Percentiles rank a stretch among this genome's conserved stretches.
These are phyloP conservation scores for Penicillium roqueforti DNA, from an alignment of 495 filamentous ascomycete genomes.

Conservation along the genomic window DNA sequence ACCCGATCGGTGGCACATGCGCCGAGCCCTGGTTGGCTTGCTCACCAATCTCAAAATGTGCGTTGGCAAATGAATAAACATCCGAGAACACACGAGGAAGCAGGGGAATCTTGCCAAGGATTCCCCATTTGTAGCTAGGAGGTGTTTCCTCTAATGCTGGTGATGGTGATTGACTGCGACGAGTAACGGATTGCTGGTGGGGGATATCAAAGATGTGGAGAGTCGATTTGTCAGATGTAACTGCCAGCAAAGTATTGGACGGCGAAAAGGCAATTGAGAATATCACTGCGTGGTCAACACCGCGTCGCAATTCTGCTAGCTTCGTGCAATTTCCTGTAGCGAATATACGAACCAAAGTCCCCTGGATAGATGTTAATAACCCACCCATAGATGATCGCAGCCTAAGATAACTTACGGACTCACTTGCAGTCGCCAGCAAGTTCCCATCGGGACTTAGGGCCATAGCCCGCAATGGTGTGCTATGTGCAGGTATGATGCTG, in stretches of 20 bases:
- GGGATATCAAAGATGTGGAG: constrained; percentile 87
- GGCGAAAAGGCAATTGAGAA: constrained; percentile 87
- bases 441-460: constrained; percentile 76
- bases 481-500: constrained; percentile 91
- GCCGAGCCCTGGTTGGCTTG: constrained; percentile 49
- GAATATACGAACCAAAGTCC: constrained; percentile 84
- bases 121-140: constrained; percentile 69
- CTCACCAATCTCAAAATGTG: constrained; percentile 74
- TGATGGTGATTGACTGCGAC: constrained; percentile 35
- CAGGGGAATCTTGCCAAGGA: constrained; percentile 71
- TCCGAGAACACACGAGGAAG: constrained; percentile 80
- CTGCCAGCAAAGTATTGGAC: constrained; percentile 69
- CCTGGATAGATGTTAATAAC: constrained; percentile 42
- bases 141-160: constrained; percentile 42
- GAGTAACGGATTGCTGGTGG: constrained; percentile 29
- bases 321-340: constrained; percentile 71
- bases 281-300: constrained; percentile 81
- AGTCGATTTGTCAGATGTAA: constrained; percentile 95
- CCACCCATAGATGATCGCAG: background rate
- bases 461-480: constrained; percentile 72
- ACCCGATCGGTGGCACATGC: constrained; percentile 40
- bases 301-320: constrained; percentile 77
- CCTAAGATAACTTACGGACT: constrained; percentile 53
- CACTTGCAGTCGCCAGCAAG: constrained; percentile 84
- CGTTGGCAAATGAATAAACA: constrained; percentile 70